Conservation (phyloP, 2,329 filamentous ascomycete genomes). For the Alternaria sp. region DNA sequence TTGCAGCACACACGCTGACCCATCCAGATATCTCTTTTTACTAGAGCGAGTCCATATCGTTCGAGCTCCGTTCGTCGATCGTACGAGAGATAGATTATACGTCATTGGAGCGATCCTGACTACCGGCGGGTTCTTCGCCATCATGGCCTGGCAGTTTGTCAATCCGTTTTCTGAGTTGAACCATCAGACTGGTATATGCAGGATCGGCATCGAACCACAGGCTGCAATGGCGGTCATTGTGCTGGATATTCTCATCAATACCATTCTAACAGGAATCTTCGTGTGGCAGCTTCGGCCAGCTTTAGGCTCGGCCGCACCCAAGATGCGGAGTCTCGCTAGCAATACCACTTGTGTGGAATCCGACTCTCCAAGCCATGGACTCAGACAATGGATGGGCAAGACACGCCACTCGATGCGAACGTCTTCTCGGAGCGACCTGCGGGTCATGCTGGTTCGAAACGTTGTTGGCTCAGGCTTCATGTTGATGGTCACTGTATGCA, state of each 20-base stretch:
- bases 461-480: conserved; percentile 43
- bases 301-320: conserved; percentile 10
- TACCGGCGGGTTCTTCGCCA: conserved; percentile 29
- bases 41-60: conserved; percentile 51
- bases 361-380: background rate
- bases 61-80: conserved; percentile 38
- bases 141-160: conserved; percentile 34
- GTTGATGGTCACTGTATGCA: conserved; percentile 46
- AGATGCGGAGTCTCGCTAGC: background rate
- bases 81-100: conserved; percentile 45
- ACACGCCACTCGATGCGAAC: background rate
- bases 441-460: conserved; percentile 34
- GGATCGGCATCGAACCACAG: conserved; percentile 46
- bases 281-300: conserved; percentile 44
- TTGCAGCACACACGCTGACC: background rate
- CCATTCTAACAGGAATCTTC: conserved; percentile 47
- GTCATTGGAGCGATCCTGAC: conserved; percentile 32
- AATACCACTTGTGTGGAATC: background rate
- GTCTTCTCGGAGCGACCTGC: conserved; percentile 21
- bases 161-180: conserved; percentile 39
- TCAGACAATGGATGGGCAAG: background rate
- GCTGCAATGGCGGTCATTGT: conserved; percentile 43
- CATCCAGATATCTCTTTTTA: conserved; percentile 47
- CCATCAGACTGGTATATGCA: conserved; percentile 38
- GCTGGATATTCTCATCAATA: conserved; percentile 47